phyloP scores from a whole-genome alignment of 441 rosid species.

The Erodium trifolium region DNA sequence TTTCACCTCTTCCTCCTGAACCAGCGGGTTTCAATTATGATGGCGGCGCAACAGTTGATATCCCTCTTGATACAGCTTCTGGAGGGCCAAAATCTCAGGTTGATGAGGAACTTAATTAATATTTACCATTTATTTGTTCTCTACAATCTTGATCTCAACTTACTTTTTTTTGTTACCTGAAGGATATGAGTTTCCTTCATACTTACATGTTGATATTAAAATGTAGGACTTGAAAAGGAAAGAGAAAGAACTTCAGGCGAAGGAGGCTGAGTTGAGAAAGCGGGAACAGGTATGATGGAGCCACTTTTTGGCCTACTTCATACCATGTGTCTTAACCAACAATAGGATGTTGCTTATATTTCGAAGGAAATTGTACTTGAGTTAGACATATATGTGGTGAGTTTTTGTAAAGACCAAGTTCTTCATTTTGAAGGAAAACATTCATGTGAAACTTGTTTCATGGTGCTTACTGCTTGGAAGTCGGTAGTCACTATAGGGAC shows the following conservation, averaged over 20 bases:
- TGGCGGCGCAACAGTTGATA: slow-evolving; percentile 73
- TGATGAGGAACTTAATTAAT: neutral
- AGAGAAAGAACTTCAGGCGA: slow-evolving; percentile 90
- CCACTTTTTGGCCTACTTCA: neutral
- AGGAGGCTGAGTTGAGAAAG: slow-evolving; percentile 79
- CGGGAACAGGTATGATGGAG: slow-evolving; percentile 61
- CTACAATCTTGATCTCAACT: slow-evolving; percentile 37
- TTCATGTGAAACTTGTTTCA: neutral
- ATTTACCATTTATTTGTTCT: neutral
- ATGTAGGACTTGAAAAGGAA: slow-evolving; percentile 63
- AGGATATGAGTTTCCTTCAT: slow-evolving; percentile 5
- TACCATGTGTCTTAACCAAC: neutral
- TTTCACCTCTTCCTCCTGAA: slow-evolving; percentile 97
- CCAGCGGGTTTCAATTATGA: slow-evolving; percentile 46
- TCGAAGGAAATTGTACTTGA: neutral
- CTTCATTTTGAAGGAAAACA: neutral
- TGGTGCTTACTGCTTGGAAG: neutral
- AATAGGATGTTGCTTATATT: neutral
- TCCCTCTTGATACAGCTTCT: slow-evolving; percentile 50
- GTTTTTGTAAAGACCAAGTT: neutral
- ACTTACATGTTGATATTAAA: slow-evolving; percentile 1
- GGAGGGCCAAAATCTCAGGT: slow-evolving; percentile 3
- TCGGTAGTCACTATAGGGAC: neutral
- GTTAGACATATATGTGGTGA: neutral
- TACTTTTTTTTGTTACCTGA: slow-evolving; percentile 19